Evolutionary conservation across 2,329 filamentous ascomycete species (phyloP), one percentile per base, ranked within the genome.

Genomic region (Periglandula ipomoeae): DNA sequence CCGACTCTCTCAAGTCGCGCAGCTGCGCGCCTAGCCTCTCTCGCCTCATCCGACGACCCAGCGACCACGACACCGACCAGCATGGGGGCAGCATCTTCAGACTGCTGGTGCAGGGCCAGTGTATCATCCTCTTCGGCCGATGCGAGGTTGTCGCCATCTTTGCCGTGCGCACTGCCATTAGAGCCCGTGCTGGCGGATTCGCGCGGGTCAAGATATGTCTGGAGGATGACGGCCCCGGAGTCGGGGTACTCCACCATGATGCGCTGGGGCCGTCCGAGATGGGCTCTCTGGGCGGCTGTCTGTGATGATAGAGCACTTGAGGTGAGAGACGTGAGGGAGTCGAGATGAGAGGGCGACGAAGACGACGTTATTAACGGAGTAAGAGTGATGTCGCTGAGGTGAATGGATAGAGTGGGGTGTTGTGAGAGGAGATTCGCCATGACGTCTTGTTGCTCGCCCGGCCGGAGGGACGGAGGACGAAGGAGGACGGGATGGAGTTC

Each of bases 321-420:
- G 27, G 78, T 70, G 38, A 82, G 71, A 4, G 68, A 61, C 6
- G 74, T 70, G 46, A 83, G 71, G n/a, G 75, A 69, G 46, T 72
- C 67, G 50, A 72, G 68, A 48, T 72, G 70, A 6, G 64, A 61
- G 47, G 64, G 63, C 20, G 68, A 67, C 46, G 64, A 66, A 50
- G 74, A 71, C 24, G 75, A 78, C 19, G 74, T 75, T 59, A 82
- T 71, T 54, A 83, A 71, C 27, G 79, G 76, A 4, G 75, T 78
- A 54, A 79, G 71, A 51, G 73, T 66, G 51, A 71, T 66, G 68
- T 82, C 79, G 55, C 75, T 71, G 51, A 82, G 72, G 68, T 80
- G 75, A 52, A 79, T 68, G 55, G 73, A 69, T 47, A 80, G 69
- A 50, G 66, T 62, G 32, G 75, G 75, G 61, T 76, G 70, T 56